Evolutionary conservation across 306 rosid species (phyloP), one percentile per base, ranked within the genome.

Genomic region (Purshia tridentata): DNA sequence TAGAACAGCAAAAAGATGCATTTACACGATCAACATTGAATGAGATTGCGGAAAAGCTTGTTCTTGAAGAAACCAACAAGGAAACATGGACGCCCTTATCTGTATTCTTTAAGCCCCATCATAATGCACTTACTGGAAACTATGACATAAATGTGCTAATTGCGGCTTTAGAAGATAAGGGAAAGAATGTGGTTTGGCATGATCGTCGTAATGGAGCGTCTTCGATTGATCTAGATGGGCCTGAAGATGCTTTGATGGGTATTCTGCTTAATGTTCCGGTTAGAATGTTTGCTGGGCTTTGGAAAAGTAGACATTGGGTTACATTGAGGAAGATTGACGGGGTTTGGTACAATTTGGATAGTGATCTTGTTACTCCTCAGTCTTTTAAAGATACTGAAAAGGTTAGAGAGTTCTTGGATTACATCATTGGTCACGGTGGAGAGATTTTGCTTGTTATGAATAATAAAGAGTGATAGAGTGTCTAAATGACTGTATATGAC

Each of bases 261-360:
- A 79, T 95, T 70, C 85, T 95, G 47, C 85, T 91, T 63, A 95
- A 95, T 80, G 83, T 88, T 72, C 9, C 84, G 0, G 96, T 84
- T 62, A 86, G 54, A 45, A 88, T 86, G 81, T 82, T 80, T 84
- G 87, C 69, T 58, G 98, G 98, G 84, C 47, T 95, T 22, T 91
- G 98, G 97, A 91, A 47, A 72, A 67, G 88, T 81, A 87, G 98
- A 77, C 99, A 91, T 66, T 95, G 98, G 99, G 64, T 91, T 69
- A 51, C 97, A 5, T 57, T 91, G 84, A 90, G 89, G 88, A 88
- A 81, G 83, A 71, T 91, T 64, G 73, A 72, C 46, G 92, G 88
- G 56, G 80, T 72, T 70, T 86, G 98, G 98, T 90, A 83, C 73
- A 90, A 91, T 81, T 86, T 95, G 87, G 99, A 95, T 59, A 90